A percentile compares a stretch with the other conserved stretches of the same genome.
Evolutionary conservation across 202 grass and related monocot species (phyloP).

Genomic region (Panicum virgatum): DNA sequence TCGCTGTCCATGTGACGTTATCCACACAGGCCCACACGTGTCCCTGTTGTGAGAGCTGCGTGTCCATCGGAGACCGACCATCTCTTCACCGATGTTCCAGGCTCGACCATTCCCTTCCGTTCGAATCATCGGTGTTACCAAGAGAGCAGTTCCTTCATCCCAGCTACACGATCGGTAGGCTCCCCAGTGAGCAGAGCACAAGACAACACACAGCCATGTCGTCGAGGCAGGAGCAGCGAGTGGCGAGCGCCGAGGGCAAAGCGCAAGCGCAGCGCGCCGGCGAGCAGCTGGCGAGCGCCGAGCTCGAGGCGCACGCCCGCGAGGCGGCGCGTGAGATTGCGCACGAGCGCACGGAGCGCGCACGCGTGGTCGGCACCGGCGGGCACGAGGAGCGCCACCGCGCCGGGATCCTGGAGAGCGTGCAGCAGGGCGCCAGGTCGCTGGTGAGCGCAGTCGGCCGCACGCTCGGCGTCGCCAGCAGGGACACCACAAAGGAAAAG

Average conservation of each 20-base stretch:
- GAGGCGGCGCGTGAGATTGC: conserved; percentile 52
- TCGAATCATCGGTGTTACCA: neutral
- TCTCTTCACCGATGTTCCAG: too few species aligned
- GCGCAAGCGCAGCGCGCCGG: neutral
- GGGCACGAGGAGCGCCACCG: neutral
- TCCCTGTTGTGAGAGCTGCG: neutral
- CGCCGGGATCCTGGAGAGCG: conserved; percentile 36
- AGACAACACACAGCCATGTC: neutral
- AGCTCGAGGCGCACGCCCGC: conserved; percentile 31
- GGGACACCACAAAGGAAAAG: neutral
- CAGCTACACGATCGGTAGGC: neutral
- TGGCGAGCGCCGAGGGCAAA: neutral
- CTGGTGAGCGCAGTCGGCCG: neutral
- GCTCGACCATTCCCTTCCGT: neutral
- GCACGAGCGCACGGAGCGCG: conserved; percentile 32
- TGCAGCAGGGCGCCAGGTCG: neutral
- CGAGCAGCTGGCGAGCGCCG: conserved; percentile 3
- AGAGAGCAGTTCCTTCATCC: too few species aligned
- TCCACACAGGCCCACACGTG: neutral
- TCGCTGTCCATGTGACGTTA: neutral
- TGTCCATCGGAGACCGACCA: neutral
- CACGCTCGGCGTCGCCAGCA: conserved; percentile 37
- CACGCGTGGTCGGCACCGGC: neutral
- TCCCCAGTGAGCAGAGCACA: neutral
- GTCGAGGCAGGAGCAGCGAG: neutral